Evolutionary conservation across 805 yeast species (phyloP).

Genomic region (Candida hungchunana): DNA sequence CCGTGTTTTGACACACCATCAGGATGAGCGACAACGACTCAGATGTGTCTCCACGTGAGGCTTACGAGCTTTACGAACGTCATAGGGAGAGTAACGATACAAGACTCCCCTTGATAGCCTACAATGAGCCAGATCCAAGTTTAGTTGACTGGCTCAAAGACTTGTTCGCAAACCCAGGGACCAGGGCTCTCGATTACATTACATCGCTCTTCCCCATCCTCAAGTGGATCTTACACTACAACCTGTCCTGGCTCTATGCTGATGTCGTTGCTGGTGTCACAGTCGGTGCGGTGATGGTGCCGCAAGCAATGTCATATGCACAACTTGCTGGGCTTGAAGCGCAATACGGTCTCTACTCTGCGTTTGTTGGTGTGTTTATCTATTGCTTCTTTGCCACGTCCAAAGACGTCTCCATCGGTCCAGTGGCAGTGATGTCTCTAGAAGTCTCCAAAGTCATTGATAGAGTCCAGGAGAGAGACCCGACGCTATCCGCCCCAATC

Average conservation of each 20-base stretch:
- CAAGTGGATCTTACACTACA: conserved; percentile 84
- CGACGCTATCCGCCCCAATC: conserved; percentile 51
- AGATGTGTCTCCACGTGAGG: no score
- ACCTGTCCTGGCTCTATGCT: conserved; percentile 69
- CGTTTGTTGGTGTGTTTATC: conserved; percentile 84
- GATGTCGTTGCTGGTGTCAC: conserved; percentile 92
- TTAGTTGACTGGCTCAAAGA: conserved; percentile 13
- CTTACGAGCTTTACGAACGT: conserved; percentile 16
- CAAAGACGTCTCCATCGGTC: conserved; percentile 93
- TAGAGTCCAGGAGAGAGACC: conserved; percentile 50
- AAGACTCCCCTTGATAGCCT: conserved; percentile 8
- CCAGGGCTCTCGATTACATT: conserved; percentile 42
- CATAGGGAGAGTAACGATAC: conserved; percentile 7
- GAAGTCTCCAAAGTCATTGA: conserved; percentile 78
- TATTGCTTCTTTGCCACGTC: conserved; percentile 92
- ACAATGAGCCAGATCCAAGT: conserved; percentile 9
- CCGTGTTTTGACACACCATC: no score
- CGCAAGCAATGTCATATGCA: conserved; percentile 96
- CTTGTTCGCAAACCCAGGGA: conserved; percentile 8
- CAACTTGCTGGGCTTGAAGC: conserved; percentile 76
- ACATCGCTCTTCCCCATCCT: conserved; percentile 71
- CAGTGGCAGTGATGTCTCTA: conserved; percentile 92
- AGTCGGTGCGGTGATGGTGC: conserved; percentile 89
- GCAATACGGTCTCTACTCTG: conserved; percentile 85
- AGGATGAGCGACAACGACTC: no score